Conservation (phyloP, 129 eudicot species). For the Gnaphalium uliginosum region DNA sequence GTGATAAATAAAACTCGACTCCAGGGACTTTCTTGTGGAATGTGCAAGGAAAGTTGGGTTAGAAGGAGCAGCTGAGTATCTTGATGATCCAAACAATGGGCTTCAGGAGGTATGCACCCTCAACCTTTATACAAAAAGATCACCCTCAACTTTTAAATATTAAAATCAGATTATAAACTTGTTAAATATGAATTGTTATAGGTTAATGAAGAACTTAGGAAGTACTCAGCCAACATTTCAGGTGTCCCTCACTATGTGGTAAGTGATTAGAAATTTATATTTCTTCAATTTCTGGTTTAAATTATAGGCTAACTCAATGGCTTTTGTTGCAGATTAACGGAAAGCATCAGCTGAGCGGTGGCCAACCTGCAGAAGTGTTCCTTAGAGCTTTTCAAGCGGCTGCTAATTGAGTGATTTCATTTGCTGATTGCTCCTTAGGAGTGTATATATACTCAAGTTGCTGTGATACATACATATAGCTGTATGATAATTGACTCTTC, state of each 20-base stretch:
- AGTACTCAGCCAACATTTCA: constrained; percentile 52
- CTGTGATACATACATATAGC: neutral
- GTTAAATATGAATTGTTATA: constrained; percentile 23
- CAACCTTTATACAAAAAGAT: neutral
- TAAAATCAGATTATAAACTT: constrained; percentile 10
- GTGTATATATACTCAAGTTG: neutral
- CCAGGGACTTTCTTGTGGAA: constrained; percentile 79
- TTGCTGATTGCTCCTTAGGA: neutral
- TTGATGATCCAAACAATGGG: constrained; percentile 78
- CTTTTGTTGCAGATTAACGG: constrained; percentile 64
- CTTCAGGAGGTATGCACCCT: constrained; percentile 61
- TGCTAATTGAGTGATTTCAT: constrained; percentile 24
- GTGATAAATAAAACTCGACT: constrained; percentile 8
- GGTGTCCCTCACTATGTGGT: constrained; percentile 92
- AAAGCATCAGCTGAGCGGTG: constrained; percentile 74
- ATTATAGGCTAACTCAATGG: constrained; percentile 7
- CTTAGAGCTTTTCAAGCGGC: constrained; percentile 63
- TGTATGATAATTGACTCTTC: constrained; percentile 15
- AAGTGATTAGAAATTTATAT: constrained; percentile 27
- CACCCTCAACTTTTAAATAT: neutral
- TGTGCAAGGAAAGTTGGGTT: constrained; percentile 82
- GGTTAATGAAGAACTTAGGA: constrained; percentile 76
- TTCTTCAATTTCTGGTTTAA: constrained; percentile 14
- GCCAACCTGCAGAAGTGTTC: constrained; percentile 87
- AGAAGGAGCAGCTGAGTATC: constrained; percentile 88